Conservation (phyloP, 2,329 filamentous ascomycete genomes). For the Piedraia hortae region DNA sequence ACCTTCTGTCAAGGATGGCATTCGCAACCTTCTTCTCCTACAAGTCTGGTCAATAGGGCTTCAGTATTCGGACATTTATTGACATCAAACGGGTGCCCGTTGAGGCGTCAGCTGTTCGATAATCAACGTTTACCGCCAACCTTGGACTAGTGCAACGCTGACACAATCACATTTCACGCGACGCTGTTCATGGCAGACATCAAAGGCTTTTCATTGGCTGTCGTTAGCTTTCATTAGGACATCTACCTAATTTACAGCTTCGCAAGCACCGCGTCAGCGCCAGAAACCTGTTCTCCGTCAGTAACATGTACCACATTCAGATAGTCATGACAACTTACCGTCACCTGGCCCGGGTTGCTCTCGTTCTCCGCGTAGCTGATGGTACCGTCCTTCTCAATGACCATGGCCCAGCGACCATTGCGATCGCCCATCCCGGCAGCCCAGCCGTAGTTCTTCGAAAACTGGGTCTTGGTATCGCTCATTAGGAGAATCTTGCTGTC, state of each 20-base stretch:
- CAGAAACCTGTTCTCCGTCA: slow-evolving; percentile 4
- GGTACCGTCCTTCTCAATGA: slow-evolving; percentile 55
- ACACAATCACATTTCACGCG: too few relatives aligned
- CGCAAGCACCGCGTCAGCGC: slow-evolving; percentile 7
- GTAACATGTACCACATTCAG: background rate
- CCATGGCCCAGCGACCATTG: slow-evolving; percentile 52
- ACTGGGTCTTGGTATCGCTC: slow-evolving; percentile 37
- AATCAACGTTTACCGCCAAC: too few relatives aligned
- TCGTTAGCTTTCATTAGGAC: too few relatives aligned
- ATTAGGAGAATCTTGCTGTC: slow-evolving; percentile 53
- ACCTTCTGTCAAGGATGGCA: background rate
- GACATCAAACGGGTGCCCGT: too few relatives aligned
- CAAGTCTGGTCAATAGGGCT: too few relatives aligned
- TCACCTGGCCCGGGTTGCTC: slow-evolving; percentile 21
- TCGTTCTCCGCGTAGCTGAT: slow-evolving; percentile 58
- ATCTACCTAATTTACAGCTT: too few relatives aligned
- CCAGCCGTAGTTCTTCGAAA: slow-evolving; percentile 59
- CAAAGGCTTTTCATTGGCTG: too few relatives aligned
- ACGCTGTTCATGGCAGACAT: too few relatives aligned
- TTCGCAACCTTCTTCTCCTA: background rate
- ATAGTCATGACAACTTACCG: slow-evolving; percentile 12
- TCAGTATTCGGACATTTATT: too few relatives aligned
- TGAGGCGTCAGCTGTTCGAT: too few relatives aligned
- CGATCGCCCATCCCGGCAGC: slow-evolving; percentile 36
- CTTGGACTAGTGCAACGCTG: too few relatives aligned